Evolutionary conservation across 1,284 basidiomycete genomes (phyloP), one percentile per base, ranked within the genome.

Genomic region (Wallemia hederae): DNA sequence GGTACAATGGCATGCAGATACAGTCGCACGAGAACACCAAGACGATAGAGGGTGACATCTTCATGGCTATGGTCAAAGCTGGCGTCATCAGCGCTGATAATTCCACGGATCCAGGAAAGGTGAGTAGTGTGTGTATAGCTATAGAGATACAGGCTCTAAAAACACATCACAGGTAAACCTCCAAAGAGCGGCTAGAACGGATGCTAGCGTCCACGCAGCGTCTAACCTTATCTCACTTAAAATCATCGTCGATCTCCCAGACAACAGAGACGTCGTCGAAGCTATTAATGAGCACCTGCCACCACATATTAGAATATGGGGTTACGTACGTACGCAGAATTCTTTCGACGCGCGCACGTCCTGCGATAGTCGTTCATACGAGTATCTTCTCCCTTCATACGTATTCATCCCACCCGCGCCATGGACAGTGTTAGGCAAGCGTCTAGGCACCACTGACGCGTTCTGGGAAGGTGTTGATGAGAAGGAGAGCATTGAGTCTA

Each of bases 191-290:
- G 94, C 94, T 3, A 76, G 94, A 1, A 99, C 94, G 0, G 94
- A 99, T 70, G 85, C 91, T 0, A 94, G 94, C 22, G 94, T 99
- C 2, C 91, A 97, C 68, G 94, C 94, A 2, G 91, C 90, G 5
- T 87, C 91, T 14, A 99, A 99, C 69, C 75, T 89, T 27, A 67
- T 96, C 17, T 87, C 86, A 7, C 76, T 94, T 70, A 96, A 94
- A 71, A 77, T 92, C 74, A 94, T 94, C 66, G 76, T 80, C 24
- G 71, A 75, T 24, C 76, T 86, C 14, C 85, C 87, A 1, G 80
- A 79, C 17, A 76, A 85, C 1, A 73, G 76, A 27, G 80, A 83
- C 15, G 72, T 92, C 61, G 78, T 86, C 0, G 74, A 75, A n/a
- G 78, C 79, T 49, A 76, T 96, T 66, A 99, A 98, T 72, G 75